These are phyloP conservation scores for Isabelozyma rhagii DNA, from an alignment of 805 yeast genomes.

Conservation along the genomic window DNA sequence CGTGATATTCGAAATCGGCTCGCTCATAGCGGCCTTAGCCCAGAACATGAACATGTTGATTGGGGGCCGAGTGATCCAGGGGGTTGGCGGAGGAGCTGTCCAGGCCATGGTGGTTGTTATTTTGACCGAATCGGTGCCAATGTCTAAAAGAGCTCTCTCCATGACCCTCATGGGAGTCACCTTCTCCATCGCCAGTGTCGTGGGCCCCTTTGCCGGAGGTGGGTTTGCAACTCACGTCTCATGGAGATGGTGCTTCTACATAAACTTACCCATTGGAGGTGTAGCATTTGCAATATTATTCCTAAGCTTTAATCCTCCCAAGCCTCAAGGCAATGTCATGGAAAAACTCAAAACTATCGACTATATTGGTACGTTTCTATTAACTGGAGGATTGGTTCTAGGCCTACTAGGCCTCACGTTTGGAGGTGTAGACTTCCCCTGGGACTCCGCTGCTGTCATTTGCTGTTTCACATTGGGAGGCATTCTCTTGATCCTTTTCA, in stretches of 20 bases:
- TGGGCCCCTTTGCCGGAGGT: slow-evolving; percentile 69
- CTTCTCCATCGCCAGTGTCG: slow-evolving; percentile 49
- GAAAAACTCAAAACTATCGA: slow-evolving; percentile 45
- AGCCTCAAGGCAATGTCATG: slow-evolving; percentile 34
- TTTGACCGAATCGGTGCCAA: slow-evolving; percentile 53
- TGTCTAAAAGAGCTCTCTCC: slow-evolving; percentile 34
- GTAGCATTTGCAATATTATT: slow-evolving; percentile 35
- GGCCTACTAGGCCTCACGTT: slow-evolving; percentile 49
- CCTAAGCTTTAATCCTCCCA: slow-evolving; percentile 46
- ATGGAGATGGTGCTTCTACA: slow-evolving; percentile 80
- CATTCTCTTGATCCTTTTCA: slow-evolving; percentile 28
- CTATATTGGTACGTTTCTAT: slow-evolving; percentile 44
- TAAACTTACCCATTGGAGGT: slow-evolving; percentile 68
- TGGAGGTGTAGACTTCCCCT: slow-evolving; percentile 50
- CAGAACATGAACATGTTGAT: slow-evolving; percentile 56
- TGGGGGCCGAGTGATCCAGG: slow-evolving; percentile 69
- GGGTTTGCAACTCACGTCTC: slow-evolving; percentile 53
- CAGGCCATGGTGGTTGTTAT: slow-evolving; percentile 56
- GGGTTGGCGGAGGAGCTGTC: slow-evolving; percentile 70
- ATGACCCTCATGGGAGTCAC: slow-evolving; percentile 38
- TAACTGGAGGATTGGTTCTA: slow-evolving; percentile 43
- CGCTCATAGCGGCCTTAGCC: slow-evolving; percentile 56
- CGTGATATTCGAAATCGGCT: slow-evolving; percentile 58
- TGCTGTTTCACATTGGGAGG: slow-evolving; percentile 47
- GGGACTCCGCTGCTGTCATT: slow-evolving; percentile 57